Evolutionary conservation across 1,139 yeast species (phyloP).

Genomic region (Meyerozyma athensensis): DNA sequence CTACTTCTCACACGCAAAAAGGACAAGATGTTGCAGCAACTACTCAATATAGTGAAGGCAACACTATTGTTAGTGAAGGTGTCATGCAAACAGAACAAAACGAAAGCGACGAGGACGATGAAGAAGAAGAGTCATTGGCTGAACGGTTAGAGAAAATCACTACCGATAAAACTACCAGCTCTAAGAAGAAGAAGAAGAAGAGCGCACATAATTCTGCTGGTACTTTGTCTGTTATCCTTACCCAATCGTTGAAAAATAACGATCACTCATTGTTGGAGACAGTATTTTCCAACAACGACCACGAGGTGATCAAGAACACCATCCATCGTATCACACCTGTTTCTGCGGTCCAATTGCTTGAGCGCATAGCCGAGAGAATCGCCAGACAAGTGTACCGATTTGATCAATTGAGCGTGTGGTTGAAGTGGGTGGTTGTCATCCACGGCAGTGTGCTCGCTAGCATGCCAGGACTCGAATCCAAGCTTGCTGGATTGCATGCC

Average conservation of each 20-base stretch:
- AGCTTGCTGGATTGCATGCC: conserved; percentile 73
- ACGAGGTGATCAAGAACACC: conserved; percentile 66
- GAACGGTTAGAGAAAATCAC: conserved; percentile 50
- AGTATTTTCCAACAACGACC: conserved; percentile 74
- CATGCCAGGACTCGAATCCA: conserved; percentile 62
- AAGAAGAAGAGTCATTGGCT: conserved; percentile 48
- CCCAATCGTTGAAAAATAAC: conserved; percentile 69
- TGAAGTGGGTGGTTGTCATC: conserved; percentile 84
- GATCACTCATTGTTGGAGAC: conserved; percentile 73
- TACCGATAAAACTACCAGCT: conserved; percentile 17
- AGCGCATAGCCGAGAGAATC: conserved; percentile 78
- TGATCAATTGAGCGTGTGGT: conserved; percentile 79
- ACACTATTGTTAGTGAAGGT: conserved; percentile 63
- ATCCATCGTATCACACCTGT: conserved; percentile 66
- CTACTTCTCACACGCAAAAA: conserved; percentile 34
- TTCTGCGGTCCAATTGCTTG: conserved; percentile 70
- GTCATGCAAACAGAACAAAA: conserved; percentile 49
- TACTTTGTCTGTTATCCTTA: conserved; percentile 58
- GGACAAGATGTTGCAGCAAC: conserved; percentile 75
- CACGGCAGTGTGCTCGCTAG: conserved; percentile 80
- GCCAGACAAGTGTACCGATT: conserved; percentile 63
- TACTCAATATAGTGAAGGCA: conserved; percentile 62
- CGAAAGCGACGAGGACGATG: conserved; percentile 30
- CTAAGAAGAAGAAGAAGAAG: conserved; percentile 19
- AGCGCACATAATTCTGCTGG: conserved; percentile 47